Evolutionary conservation across 176 grass and related monocot species (phyloP).

Genomic region (Carex pumila): DNA sequence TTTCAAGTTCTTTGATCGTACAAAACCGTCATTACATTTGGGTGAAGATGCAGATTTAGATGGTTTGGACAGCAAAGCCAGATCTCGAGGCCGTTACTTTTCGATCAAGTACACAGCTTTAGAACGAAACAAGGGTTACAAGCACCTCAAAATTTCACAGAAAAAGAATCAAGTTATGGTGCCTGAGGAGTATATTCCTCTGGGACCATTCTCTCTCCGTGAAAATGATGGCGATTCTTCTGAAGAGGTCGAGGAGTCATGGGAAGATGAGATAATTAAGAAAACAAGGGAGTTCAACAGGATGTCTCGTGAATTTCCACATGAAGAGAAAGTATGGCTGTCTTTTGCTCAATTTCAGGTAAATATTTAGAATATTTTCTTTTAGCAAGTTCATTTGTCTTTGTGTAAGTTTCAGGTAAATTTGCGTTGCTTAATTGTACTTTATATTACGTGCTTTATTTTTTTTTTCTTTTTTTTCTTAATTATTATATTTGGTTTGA

Average conservation of each 20-base stretch:
- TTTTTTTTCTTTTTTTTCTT: background rate
- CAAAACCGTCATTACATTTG: conserved; percentile 31
- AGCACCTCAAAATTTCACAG: conserved; percentile 63
- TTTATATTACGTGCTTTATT: background rate
- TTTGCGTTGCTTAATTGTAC: background rate
- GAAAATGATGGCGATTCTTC: conserved; percentile 27
- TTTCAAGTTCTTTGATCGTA: conserved; percentile 26
- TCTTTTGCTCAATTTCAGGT: conserved; percentile 95
- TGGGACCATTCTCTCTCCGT: conserved; percentile 29
- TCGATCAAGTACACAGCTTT: conserved; percentile 52
- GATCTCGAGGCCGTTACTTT: conserved; percentile 63
- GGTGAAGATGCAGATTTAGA: conserved; percentile 70
- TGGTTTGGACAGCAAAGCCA: conserved; percentile 61
- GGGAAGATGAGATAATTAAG: conserved; percentile 90
- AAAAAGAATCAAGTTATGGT: conserved; percentile 28
- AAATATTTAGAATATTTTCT: conserved; percentile 1
- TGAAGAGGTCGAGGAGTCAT: conserved; percentile 73
- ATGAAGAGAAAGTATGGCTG: conserved; percentile 88
- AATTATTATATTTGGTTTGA: background rate
- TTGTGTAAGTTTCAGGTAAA: background rate
- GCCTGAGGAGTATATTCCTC: conserved; percentile 66
- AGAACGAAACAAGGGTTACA: conserved; percentile 74
- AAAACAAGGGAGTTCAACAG: conserved; percentile 88
- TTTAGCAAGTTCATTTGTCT: conserved; percentile 19
- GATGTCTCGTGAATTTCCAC: conserved; percentile 68